A percentile compares a stretch with the other conserved stretches of the same genome.
These are phyloP conservation scores for Astrephomene gubernaculifera DNA, from an alignment of 139 green algal species.

Conservation along the genomic window DNA sequence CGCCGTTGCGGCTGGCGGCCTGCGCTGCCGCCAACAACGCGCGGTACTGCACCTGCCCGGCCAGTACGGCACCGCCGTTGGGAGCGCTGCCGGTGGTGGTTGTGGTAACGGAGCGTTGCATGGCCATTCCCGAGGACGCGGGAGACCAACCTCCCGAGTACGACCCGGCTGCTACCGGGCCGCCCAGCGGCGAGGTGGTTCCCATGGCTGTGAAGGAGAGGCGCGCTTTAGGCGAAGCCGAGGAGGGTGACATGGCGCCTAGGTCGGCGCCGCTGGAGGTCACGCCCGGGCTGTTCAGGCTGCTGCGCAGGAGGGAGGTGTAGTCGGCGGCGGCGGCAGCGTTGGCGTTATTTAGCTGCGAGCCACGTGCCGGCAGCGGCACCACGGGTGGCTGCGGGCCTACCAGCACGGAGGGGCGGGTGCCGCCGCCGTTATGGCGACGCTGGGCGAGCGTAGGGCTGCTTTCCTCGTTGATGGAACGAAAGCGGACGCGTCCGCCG, in stretches of 20 bases:
- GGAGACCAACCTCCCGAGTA: too few species aligned
- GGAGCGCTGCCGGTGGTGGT: neutral
- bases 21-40: slow-evolving; percentile 13
- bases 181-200: too few species aligned
- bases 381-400: neutral
- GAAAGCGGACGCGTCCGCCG: slow-evolving; percentile 9
- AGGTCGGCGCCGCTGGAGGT: neutral
- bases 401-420: neutral
- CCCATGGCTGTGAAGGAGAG: too few species aligned
- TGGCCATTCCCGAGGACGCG: neutral
- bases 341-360: neutral
- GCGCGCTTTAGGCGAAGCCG: too few species aligned
- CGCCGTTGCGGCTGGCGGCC: neutral
- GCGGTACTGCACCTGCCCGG: slow-evolving; percentile 31
- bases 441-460: neutral
- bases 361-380: neutral
- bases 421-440: neutral
- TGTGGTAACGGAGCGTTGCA: neutral
- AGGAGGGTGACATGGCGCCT: neutral
- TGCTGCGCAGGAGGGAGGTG: slow-evolving; percentile 1
- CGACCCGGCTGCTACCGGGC: too few species aligned
- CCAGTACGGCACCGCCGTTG: neutral
- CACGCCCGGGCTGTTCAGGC: neutral
- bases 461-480: neutral
- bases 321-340: slow-evolving; percentile 4